Percentiles rank a stretch among this genome's conserved stretches.
These are phyloP conservation scores for Clavariopsis aquatica DNA, from an alignment of 495 filamentous ascomycete species.

Conservation along the genomic window DNA sequence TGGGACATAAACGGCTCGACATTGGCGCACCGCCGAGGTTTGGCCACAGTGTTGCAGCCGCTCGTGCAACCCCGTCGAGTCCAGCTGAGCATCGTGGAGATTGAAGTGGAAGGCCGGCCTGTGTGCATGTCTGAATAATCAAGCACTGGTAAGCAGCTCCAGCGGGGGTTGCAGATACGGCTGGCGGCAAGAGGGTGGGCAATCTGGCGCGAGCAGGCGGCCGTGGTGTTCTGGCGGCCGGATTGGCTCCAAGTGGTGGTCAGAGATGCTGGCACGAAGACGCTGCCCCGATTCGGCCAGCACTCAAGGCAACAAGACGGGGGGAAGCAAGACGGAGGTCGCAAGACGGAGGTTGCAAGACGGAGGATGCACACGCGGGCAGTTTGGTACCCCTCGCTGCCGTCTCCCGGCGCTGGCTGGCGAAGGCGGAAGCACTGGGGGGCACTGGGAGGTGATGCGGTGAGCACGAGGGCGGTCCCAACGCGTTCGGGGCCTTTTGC, in stretches of 20 bases:
- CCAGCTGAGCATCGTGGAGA: not conserved
- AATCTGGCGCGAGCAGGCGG: not conserved
- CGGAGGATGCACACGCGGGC: conserved; percentile 15
- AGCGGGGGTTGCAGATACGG: not conserved
- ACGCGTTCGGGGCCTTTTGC: not conserved
- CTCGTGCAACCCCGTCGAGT: not conserved
- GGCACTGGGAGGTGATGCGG: not conserved
- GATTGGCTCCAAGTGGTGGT: conserved; percentile 6
- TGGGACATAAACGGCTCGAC: conserved; percentile 8
- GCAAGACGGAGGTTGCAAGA: too few species aligned
- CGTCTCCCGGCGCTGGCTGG: not conserved
- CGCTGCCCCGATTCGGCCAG: conserved; percentile 19
- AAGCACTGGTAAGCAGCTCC: not conserved
- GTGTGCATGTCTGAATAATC: not conserved
- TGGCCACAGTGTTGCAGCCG: not conserved
- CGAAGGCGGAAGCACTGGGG: conserved; percentile 2
- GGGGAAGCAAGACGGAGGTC: too few species aligned
- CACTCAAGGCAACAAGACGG: conserved; percentile 30
- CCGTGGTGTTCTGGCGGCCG: not conserved
- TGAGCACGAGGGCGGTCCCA: conserved; percentile 19
- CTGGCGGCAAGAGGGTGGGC: conserved; percentile 2
- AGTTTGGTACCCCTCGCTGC: not conserved
- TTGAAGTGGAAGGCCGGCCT: not conserved
- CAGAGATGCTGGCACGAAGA: not conserved
- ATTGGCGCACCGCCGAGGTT: not conserved